Percentiles rank a stretch among this genome's conserved stretches.
phyloP scores from a whole-genome alignment of 176 grass and related monocot genomes.

The Musa schizocarpa region DNA sequence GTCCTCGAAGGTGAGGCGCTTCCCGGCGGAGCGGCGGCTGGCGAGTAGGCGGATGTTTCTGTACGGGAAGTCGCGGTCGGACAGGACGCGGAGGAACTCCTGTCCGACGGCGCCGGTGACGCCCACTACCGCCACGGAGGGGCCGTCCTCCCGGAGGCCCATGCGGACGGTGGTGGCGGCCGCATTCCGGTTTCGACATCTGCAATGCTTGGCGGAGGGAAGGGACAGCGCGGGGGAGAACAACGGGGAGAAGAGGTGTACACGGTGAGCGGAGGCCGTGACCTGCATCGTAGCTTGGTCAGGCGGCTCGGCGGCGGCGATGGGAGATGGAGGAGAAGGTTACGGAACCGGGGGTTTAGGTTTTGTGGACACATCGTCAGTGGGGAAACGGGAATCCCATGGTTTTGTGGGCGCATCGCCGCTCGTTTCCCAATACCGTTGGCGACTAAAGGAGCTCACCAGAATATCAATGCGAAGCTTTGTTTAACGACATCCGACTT shows the following conservation, averaged over 20 bases:
- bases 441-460: too few species aligned
- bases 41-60: constrained; percentile 59
- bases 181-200: background rate
- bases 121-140: constrained; percentile 78
- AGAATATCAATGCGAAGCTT: too few species aligned
- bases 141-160: constrained; percentile 68
- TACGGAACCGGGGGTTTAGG: background rate
- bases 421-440: too few species aligned
- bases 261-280: constrained; percentile 34
- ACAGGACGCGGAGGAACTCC: constrained; percentile 83
- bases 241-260: constrained; percentile 22
- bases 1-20: constrained; percentile 59
- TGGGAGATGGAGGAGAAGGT: background rate
- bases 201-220: background rate
- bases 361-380: background rate
- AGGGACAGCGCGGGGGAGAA: constrained; percentile 6
- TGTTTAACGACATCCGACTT: too few species aligned
- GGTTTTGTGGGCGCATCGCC: background rate
- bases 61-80: constrained; percentile 82
- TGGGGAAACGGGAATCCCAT: background rate
- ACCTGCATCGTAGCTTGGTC: constrained; percentile 46
- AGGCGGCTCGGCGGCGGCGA: constrained; percentile 4
- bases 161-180: constrained; percentile 41
- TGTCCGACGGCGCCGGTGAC: constrained; percentile 85
- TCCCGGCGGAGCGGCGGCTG: constrained; percentile 72